These are phyloP conservation scores for Zasmidium cellare DNA, from an alignment of 2,329 filamentous ascomycete species.

Conservation along the genomic window DNA sequence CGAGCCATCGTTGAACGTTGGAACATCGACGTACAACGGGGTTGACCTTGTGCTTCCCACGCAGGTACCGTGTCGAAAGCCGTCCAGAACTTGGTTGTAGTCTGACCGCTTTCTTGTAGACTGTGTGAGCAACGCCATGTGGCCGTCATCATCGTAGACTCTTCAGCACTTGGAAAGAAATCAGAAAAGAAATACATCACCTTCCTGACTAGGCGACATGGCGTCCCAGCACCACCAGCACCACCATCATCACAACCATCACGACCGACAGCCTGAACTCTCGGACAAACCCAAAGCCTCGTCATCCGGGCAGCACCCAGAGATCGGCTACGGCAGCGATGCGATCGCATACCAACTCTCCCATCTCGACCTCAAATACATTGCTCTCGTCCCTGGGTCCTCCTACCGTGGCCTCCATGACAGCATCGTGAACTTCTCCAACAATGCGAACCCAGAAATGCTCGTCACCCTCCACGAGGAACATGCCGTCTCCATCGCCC, in stretches of 20 bases:
- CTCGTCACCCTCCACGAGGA: slow-evolving; percentile 22
- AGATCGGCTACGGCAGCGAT: slow-evolving; percentile 13
- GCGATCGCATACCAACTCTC: slow-evolving; percentile 20
- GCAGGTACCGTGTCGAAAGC: not conserved
- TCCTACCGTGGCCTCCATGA: slow-evolving; percentile 23
- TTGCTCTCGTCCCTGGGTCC: slow-evolving; percentile 23
- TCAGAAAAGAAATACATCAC: not conserved
- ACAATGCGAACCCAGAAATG: slow-evolving; percentile 20
- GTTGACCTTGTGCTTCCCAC: not conserved
- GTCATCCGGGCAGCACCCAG: not conserved
- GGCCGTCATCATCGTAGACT: not conserved
- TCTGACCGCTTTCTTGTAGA: not conserved
- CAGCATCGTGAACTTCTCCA: slow-evolving; percentile 19
- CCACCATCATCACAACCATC: not conserved
- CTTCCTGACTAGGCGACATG: not conserved
- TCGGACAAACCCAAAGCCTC: slow-evolving; percentile 2
- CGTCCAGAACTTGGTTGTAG: not conserved
- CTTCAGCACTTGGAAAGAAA: too few species aligned
- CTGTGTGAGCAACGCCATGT: not conserved
- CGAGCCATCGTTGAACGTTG: not conserved
- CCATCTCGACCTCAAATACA: slow-evolving; percentile 17
- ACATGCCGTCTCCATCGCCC: slow-evolving; percentile 20
- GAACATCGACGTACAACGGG: not conserved
- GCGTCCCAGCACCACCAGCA: not conserved
- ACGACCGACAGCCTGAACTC: not conserved